A percentile compares a stretch with the other conserved stretches of the same genome.
These are phyloP conservation scores for Mycena rebaudengoi DNA, from an alignment of 768 basidiomycete species.

Conservation along the genomic window DNA sequence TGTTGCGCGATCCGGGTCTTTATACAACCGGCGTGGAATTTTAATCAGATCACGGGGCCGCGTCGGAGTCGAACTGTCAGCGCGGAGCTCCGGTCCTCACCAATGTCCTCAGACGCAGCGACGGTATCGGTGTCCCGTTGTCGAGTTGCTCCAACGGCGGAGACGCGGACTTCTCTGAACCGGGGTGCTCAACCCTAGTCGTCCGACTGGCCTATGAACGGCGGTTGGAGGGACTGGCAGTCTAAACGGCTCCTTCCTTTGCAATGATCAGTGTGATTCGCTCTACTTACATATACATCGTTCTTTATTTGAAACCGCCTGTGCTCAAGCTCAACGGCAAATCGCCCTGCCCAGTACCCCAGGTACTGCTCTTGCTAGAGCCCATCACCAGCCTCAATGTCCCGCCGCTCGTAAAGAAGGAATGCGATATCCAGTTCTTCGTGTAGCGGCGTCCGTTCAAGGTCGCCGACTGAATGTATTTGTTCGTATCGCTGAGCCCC, in stretches of 20 bases:
- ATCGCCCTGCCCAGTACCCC: constrained; percentile 13
- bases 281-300: background rate
- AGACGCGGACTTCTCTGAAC: too few species aligned
- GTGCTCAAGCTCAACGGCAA: constrained; percentile 19
- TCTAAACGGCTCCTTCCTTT: background rate
- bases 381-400: constrained; percentile 15
- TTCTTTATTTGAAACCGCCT: constrained; percentile 7
- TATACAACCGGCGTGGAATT: too few species aligned
- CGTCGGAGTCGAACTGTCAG: too few species aligned
- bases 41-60: too few species aligned
- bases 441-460: constrained; percentile 17
- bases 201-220: too few species aligned
- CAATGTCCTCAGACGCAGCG: too few species aligned
- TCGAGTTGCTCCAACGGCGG: too few species aligned
- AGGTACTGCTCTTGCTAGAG: constrained; percentile 11
- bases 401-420: constrained; percentile 5
- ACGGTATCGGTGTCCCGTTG: too few species aligned
- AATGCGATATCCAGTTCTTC: constrained; percentile 21
- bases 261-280: background rate
- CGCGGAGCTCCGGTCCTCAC: too few species aligned
- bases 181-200: too few species aligned
- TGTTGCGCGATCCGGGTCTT: too few species aligned
- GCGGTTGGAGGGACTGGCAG: background rate
- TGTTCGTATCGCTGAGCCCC: constrained; percentile 12
- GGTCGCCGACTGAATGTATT: constrained; percentile 22